Evolutionary conservation across 1,284 basidiomycete species (phyloP).

Genomic region (Cutaneotrichosporon sp.): DNA sequence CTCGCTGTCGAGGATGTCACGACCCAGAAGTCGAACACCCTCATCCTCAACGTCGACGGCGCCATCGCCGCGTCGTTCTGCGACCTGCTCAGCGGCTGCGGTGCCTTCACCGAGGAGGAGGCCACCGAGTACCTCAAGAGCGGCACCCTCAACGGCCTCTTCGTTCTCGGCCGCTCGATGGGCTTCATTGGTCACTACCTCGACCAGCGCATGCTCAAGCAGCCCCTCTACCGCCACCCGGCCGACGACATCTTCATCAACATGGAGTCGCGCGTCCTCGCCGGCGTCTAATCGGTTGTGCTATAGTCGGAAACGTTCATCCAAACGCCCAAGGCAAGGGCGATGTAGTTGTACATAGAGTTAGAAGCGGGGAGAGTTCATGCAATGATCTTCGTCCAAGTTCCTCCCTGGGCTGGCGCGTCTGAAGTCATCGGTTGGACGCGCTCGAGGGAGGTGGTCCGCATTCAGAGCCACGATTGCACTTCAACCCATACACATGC

Average conservation of each 20-base stretch:
- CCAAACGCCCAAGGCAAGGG: background rate
- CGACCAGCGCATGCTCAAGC: conserved; percentile 89
- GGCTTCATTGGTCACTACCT: conserved; percentile 70
- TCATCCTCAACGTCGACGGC: conserved; percentile 92
- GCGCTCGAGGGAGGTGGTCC: too few relatives aligned
- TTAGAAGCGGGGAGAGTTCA: background rate
- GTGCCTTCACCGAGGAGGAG: conserved; percentile 94
- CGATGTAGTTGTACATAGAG: conserved; percentile 9
- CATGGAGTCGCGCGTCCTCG: conserved; percentile 12
- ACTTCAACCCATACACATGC: too few relatives aligned
- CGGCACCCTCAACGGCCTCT: conserved; percentile 80
- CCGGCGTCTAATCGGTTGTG: background rate
- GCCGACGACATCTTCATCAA: conserved; percentile 28
- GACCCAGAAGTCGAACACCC: conserved; percentile 95
- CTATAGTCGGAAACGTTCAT: conserved; percentile 1
- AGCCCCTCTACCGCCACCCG: conserved; percentile 74
- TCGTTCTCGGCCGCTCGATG: conserved; percentile 95
- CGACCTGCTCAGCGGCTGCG: conserved; percentile 87
- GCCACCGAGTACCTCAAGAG: conserved; percentile 94
- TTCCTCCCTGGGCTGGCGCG: background rate
- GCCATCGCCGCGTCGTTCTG: conserved; percentile 98
- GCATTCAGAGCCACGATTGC: too few relatives aligned
- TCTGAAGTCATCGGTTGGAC: background rate
- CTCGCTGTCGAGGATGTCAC: conserved; percentile 98
- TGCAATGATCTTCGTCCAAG: background rate